A percentile compares a stretch with the other conserved stretches of the same genome.
These are phyloP conservation scores for Strigomonas galati DNA, from an alignment of 208 protist species.

Conservation along the genomic window DNA sequence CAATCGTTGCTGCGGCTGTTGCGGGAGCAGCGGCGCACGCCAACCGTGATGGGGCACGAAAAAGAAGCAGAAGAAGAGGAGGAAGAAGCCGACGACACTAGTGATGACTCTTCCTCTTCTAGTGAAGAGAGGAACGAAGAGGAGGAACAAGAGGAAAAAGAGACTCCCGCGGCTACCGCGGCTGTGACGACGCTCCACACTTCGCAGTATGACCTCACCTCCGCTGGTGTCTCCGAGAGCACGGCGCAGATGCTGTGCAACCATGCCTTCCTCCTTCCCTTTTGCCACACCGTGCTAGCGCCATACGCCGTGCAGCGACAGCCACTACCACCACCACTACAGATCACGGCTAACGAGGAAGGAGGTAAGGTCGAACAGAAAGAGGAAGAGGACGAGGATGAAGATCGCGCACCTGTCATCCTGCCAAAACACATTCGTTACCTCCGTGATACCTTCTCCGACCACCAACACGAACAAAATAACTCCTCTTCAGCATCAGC, in stretches of 20 bases:
- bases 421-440: too few relatives aligned
- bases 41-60: not conserved
- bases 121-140: constrained; percentile 21
- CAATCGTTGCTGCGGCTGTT: constrained; percentile 62
- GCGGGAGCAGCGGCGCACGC: constrained; percentile 27
- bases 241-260: constrained; percentile 56
- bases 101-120: not conserved
- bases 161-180: not conserved
- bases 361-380: not conserved
- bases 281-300: constrained; percentile 32
- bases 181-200: constrained; percentile 1
- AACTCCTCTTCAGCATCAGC: too few relatives aligned
- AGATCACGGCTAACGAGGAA: not conserved
- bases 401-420: too few relatives aligned
- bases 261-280: constrained; percentile 54
- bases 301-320: constrained; percentile 4
- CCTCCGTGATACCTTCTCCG: too few relatives aligned
- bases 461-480: too few relatives aligned
- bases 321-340: not conserved
- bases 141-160: constrained; percentile 5
- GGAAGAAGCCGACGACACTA: not conserved
- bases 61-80: not conserved
- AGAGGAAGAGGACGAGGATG: too few relatives aligned
- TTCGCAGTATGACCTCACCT: constrained; percentile 24
- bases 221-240: constrained; percentile 35